A percentile compares a stretch with the other conserved stretches of the same genome.
phyloP scores from a whole-genome alignment of 495 filamentous ascomycete species.

The Penicillium ochrochloron region DNA sequence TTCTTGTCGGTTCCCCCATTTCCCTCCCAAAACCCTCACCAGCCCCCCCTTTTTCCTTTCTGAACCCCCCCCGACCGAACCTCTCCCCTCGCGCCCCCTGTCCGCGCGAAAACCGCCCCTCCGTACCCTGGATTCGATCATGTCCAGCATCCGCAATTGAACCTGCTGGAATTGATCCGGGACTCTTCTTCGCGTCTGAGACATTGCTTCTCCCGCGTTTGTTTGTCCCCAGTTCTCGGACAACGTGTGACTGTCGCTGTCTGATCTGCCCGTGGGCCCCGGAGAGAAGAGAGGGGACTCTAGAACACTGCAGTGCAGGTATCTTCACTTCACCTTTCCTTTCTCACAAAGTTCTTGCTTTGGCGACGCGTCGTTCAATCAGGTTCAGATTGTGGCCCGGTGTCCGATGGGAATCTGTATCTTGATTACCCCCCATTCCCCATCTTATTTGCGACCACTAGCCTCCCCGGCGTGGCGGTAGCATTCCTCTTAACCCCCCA shows the following conservation, averaged over 20 bases:
- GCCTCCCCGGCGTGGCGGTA: conserved; percentile 10
- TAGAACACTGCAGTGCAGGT: conserved; percentile 47
- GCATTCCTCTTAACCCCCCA: conserved; percentile 30
- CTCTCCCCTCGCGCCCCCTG: conserved; percentile 54
- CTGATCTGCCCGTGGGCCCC: conserved; percentile 17
- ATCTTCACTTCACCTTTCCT: conserved; percentile 25
- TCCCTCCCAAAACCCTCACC: conserved; percentile 36
- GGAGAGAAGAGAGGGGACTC: conserved; percentile 25
- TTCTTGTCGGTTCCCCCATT: conserved; percentile 6
- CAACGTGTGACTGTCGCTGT: conserved; percentile 27
- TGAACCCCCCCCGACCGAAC: conserved; percentile 59
- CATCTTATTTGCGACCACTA: conserved; percentile 26
- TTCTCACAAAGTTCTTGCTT: conserved; percentile 18
- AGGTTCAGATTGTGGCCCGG: conserved; percentile 37
- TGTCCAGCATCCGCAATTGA: conserved; percentile 59
- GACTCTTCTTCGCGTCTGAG: conserved; percentile 60
- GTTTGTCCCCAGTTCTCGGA: conserved; percentile 22
- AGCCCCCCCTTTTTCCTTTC: conserved; percentile 59
- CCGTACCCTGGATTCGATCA: conserved; percentile 66
- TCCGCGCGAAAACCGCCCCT: conserved; percentile 57
- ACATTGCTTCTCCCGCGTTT: conserved; percentile 62
- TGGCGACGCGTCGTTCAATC: conserved; percentile 49
- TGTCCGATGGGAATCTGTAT: conserved; percentile 14
- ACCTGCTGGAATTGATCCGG: conserved; percentile 50
- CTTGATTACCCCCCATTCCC: not conserved